Evolutionary conservation across 176 grass and related monocot species (phyloP), one percentile per base, ranked within the genome.

Genomic region (Phragmites australis): DNA sequence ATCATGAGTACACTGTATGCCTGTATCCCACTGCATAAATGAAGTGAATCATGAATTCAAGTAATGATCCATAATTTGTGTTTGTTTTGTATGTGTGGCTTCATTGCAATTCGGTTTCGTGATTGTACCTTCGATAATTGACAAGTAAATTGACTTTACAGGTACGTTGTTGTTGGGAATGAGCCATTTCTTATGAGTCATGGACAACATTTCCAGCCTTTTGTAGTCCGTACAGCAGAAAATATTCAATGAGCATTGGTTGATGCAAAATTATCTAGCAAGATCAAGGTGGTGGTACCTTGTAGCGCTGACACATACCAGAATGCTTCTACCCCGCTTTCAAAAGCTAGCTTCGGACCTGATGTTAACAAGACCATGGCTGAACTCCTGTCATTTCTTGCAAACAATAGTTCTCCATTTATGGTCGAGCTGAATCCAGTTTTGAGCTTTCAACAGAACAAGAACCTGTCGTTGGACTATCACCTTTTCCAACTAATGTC

Each of bases 301-400:
- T 91, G 90, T 55, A 94, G 88, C 59, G 85, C 86, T 46, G 90
- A 98, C 52, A 68, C 78, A 51, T 94, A 87, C 75, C 90, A 91
- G 71, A 91, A 89, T 69, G 45, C 88, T 42, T 91, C 92, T 55
- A 88, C 53, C 55, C 76, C 91, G 10, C 90, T 92, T 63, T 94
- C 86, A 0, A 93, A 93, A 84, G 84, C 84, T 77, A 84, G 81
- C 58, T 98, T 98, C 90, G 84, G 96, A 84, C 43, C 92, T 51
- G 92, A 94, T 72, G 64, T 98, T 40, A 98, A 91, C 84, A 91
- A 88, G 49, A 98, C 92, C 66, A 98, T 94, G 84, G 74, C 43
- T 15, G 92, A 98, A 22, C 86, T 98, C 70, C 90, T 98, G 31
- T 81, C 88, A n/a, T 94, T 98, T 84, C 95, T 98, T 40, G 61